Evolutionary conservation across 345 rosid genomes (phyloP).

Genomic region (Citrus reticulata): DNA sequence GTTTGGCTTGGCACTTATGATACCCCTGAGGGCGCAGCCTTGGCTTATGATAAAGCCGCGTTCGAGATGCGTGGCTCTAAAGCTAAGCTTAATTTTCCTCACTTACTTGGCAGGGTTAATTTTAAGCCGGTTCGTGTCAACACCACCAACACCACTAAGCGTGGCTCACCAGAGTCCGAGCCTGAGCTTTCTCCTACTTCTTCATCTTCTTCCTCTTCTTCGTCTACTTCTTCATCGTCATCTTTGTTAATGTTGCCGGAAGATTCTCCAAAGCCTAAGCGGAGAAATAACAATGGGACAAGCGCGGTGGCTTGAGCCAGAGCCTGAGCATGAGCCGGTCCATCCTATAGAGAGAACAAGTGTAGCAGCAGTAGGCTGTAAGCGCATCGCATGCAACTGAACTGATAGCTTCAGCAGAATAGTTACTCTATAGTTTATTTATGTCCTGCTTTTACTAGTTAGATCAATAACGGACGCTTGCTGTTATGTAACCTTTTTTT

Average conservation of each 20-base stretch:
- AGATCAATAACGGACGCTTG: not conserved
- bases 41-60: constrained; percentile 60
- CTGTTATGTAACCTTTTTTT: not conserved
- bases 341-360: not conserved
- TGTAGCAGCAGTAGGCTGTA: not conserved
- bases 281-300: not conserved
- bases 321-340: not conserved
- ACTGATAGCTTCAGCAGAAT: no score
- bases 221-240: not conserved
- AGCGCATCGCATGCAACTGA: no score
- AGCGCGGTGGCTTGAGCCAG: not conserved
- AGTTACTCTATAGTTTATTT: no score
- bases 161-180: constrained; percentile 19
- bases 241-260: not conserved
- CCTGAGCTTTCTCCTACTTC: not conserved
- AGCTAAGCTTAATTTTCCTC: constrained; percentile 60
- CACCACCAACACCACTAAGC: constrained; percentile 29
- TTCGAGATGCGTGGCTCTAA: constrained; percentile 49
- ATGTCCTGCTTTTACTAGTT: not conserved
- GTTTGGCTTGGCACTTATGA: constrained; percentile 21
- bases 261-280: not conserved
- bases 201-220: not conserved
- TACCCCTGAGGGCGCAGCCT: constrained; percentile 26
- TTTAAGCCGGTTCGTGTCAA: constrained; percentile 39
- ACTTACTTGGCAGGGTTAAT: constrained; percentile 37